Evolutionary conservation across 73 alveolate genomes (phyloP).

Genomic region (Paramecium primaurelia): DNA sequence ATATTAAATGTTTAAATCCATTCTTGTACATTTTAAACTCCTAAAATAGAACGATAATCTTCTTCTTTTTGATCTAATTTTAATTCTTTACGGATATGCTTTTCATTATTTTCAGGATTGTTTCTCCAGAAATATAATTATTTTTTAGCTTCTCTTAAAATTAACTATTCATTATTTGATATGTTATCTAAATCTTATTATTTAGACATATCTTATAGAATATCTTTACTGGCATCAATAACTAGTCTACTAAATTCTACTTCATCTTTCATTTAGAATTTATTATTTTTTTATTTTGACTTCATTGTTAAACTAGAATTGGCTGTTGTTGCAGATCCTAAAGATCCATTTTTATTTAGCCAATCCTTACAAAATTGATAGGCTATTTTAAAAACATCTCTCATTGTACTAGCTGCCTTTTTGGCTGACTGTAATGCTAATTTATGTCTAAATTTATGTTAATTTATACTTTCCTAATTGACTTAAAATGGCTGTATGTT

Average conservation of each 20-base stretch:
- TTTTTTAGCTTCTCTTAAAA: constrained; percentile 53
- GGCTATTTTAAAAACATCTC: background rate
- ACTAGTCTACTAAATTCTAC: constrained; percentile 48
- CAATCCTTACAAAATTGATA: constrained; percentile 8
- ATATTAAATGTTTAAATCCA: constrained; percentile 58
- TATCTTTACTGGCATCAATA: constrained; percentile 45
- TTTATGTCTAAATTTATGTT: constrained; percentile 20
- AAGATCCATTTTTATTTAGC: constrained; percentile 5
- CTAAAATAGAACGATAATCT: constrained; percentile 49
- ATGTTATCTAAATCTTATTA: constrained; percentile 32
- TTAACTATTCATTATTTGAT: background rate
- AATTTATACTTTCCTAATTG: constrained; percentile 11
- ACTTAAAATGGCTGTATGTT: constrained; percentile 15
- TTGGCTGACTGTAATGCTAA: background rate
- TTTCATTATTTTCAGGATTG: constrained; percentile 62
- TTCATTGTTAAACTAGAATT: background rate
- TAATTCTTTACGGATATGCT: constrained; percentile 55
- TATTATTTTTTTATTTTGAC: background rate
- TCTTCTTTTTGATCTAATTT: constrained; percentile 45
- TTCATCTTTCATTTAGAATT: constrained; percentile 45
- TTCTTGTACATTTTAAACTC: constrained; percentile 56
- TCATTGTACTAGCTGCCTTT: constrained; percentile 19
- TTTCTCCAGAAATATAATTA: constrained; percentile 59
- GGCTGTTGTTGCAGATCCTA: constrained; percentile 10
- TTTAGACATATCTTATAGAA: constrained; percentile 40